These are phyloP conservation scores for Aspergillus sp. DNA, from an alignment of 2,329 filamentous ascomycete species.

Conservation along the genomic window DNA sequence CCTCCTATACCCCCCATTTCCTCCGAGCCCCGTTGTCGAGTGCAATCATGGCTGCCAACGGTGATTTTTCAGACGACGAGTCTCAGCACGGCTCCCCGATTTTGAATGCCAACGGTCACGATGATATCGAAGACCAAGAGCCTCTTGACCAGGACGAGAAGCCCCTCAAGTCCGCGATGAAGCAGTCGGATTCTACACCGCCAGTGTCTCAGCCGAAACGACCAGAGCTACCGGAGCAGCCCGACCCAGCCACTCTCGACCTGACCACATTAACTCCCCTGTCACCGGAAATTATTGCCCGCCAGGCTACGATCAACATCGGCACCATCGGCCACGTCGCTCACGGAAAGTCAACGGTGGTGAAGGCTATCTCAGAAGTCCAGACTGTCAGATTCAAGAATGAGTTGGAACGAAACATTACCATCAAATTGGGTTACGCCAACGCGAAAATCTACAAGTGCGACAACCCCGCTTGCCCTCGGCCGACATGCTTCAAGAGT, in stretches of 20 bases:
- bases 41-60: slow-evolving; percentile 56
- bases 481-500: slow-evolving; percentile 92
- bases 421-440: slow-evolving; percentile 98
- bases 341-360: slow-evolving; percentile 97
- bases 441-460: slow-evolving; percentile 99
- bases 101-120: slow-evolving; percentile 56
- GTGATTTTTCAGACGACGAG: slow-evolving; percentile 56
- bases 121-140: slow-evolving; percentile 76
- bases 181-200: slow-evolving; percentile 60
- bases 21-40: slow-evolving; percentile 11
- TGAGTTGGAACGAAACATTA: slow-evolving; percentile 98
- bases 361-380: slow-evolving; percentile 98
- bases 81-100: slow-evolving; percentile 57
- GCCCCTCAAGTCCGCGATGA: slow-evolving; percentile 80
- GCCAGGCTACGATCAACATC: slow-evolving; percentile 98
- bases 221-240: slow-evolving; percentile 80
- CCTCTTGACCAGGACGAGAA: slow-evolving; percentile 64
- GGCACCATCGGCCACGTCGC: slow-evolving; percentile 98
- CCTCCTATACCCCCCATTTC: slow-evolving; percentile 6
- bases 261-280: slow-evolving; percentile 77
- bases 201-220: slow-evolving; percentile 59
- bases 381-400: slow-evolving; percentile 99
- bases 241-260: slow-evolving; percentile 86
- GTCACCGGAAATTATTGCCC: slow-evolving; percentile 93
- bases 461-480: slow-evolving; percentile 84